Conservation (phyloP, 345 rosid genomes). For the Murraya paniculata region DNA sequence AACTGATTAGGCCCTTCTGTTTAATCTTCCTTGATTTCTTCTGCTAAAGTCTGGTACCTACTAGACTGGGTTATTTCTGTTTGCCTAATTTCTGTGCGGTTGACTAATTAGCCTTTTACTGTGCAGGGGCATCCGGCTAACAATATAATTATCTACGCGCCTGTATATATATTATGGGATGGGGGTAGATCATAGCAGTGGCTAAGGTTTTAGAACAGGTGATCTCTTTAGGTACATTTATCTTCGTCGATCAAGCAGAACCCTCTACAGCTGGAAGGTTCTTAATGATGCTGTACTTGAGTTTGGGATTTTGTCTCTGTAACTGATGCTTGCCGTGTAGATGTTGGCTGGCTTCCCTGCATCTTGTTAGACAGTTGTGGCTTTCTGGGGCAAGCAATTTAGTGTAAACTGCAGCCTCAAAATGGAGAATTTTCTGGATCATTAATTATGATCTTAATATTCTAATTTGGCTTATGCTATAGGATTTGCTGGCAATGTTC, state of each 20-base stretch:
- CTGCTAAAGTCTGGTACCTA: neutral
- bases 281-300: neutral
- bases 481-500: neutral
- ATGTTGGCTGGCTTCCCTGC: neutral
- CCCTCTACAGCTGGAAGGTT: neutral
- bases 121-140: conserved; percentile 9
- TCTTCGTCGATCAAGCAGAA: neutral
- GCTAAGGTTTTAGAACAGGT: neutral
- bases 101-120: neutral
- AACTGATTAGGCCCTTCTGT: neutral
- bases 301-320: neutral
- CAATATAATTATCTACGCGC: neutral
- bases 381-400: neutral
- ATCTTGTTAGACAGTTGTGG: neutral
- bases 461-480: neutral
- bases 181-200: neutral
- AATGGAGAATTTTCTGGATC: neutral
- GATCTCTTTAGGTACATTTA: neutral
- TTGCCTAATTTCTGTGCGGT: neutral
- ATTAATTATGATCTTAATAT: neutral
- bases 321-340: neutral
- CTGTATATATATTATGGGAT: neutral
- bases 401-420: neutral
- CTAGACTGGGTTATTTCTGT: too few species aligned
- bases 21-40: neutral